Evolutionary conservation across 768 basidiomycete species (phyloP), one percentile per base, ranked within the genome.

Genomic region (Leucocoprinus birnbaumii): DNA sequence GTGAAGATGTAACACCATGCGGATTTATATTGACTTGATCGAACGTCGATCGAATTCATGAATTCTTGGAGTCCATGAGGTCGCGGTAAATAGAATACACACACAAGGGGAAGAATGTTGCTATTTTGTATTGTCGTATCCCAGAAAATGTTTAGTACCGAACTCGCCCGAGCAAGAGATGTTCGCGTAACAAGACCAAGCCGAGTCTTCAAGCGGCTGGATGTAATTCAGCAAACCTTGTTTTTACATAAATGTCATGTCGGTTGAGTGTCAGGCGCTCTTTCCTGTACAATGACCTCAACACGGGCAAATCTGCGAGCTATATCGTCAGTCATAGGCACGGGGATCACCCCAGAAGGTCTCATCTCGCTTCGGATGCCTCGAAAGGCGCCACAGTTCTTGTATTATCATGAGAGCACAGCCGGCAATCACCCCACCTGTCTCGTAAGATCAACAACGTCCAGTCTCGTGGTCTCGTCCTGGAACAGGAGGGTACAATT

Each of bases 401-500:
- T 25, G 38, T 41, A 48, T 48, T 48, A 48, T 55, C 53, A 48
- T 26, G 31, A 41, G 38, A 41, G 22, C 6, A 51, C 16, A 48
- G 31, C 53, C 53, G 53, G 53, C 53, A 55, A 55, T 55, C 53
- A 55, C 53, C 52, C 53, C 45, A 47, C 53, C 41, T 55, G 3
- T 46, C 53, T 48, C 24, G 53, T 55, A 55, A 55, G 53, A 55
- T 6, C 37, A 55, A 27, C 38, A 11, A 3, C 25, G 21, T 46
- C 34, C 35, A 48, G 37, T 21, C 53, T 27, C 45, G 25, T 27
- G 53, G 53, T 24, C 45, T 21, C 31, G 47, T 47, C 24, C n/a
- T 35, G 37, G 35, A 37, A 27, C n/a, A 31, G 31, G 31, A 31
- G 5, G 31, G 11, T 31, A 31, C 31, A 5, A 31, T 11, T 31